phyloP scores from a whole-genome alignment of 257 asterid species.

The Solanum virginianum region DNA sequence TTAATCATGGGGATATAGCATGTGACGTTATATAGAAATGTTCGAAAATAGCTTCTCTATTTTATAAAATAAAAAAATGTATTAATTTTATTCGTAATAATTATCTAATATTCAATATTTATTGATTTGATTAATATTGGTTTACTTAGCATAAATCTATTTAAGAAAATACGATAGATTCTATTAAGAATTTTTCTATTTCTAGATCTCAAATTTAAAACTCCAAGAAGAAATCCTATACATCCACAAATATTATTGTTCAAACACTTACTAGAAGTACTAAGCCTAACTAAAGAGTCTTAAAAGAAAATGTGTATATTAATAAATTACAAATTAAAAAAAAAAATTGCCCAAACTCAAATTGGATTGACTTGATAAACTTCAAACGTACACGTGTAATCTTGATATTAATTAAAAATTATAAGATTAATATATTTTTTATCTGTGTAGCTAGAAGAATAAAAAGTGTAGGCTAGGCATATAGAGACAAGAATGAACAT shows the following conservation, averaged over 20 bases:
- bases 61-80: no score
- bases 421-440: not conserved
- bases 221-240: not conserved
- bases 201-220: not conserved
- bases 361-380: not conserved
- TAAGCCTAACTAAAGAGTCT: not conserved
- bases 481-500: not conserved
- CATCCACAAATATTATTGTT: not conserved
- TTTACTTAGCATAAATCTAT: not conserved
- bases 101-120: no score
- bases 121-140: no score
- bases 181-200: not conserved
- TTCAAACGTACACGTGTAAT: not conserved
- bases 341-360: not conserved
- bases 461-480: not conserved
- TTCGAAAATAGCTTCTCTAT: accelerated
- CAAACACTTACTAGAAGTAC: not conserved
- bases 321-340: not conserved
- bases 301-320: not conserved
- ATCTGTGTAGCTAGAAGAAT: not conserved
- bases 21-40: not conserved
- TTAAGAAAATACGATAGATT: not conserved
- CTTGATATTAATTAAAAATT: not conserved
- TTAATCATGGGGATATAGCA: not conserved
- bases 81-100: no score